Evolutionary conservation across 768 basidiomycete species (phyloP).

Genomic region (Podaxis sp.): DNA sequence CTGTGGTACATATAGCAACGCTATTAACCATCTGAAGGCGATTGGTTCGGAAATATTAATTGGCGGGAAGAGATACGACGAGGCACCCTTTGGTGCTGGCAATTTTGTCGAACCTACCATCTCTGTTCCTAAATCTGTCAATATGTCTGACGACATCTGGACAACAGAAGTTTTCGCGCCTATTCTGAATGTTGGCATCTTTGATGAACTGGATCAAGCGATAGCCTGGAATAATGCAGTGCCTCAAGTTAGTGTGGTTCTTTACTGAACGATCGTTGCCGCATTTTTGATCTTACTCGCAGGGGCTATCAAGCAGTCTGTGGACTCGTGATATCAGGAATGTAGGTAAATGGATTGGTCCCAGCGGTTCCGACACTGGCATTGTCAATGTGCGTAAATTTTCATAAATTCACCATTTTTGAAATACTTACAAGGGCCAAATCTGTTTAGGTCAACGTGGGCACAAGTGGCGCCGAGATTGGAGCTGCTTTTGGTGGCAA

Average conservation of each 20-base stretch:
- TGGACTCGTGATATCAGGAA: constrained; percentile 86
- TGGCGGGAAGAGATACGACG: constrained; percentile 59
- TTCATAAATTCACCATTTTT: constrained; percentile 12
- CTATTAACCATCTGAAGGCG: constrained; percentile 56
- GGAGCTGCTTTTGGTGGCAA: constrained; percentile 92
- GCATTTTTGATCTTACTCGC: constrained; percentile 9
- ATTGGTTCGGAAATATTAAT: constrained; percentile 73
- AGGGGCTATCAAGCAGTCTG: constrained; percentile 86
- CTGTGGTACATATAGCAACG: constrained; percentile 57
- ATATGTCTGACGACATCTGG: constrained; percentile 61
- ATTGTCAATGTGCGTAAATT: constrained; percentile 75
- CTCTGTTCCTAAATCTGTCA: constrained; percentile 56
- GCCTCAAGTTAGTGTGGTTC: constrained; percentile 49
- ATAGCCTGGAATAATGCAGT: constrained; percentile 90
- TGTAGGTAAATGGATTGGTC: constrained; percentile 90
- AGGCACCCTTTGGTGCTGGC: constrained; percentile 53
- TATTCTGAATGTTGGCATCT: constrained; percentile 81
- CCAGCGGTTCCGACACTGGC: constrained; percentile 83
- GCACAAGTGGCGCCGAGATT: constrained; percentile 58
- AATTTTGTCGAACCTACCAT: constrained; percentile 91
- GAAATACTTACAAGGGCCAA: constrained; percentile 10
- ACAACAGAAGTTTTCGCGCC: constrained; percentile 83
- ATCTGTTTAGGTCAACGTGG: constrained; percentile 45
- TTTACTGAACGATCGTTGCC: constrained; percentile 13
- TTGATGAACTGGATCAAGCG: constrained; percentile 82